phyloP scores from a whole-genome alignment of 2,329 filamentous ascomycete genomes.

The Epichloe amarillans region DNA sequence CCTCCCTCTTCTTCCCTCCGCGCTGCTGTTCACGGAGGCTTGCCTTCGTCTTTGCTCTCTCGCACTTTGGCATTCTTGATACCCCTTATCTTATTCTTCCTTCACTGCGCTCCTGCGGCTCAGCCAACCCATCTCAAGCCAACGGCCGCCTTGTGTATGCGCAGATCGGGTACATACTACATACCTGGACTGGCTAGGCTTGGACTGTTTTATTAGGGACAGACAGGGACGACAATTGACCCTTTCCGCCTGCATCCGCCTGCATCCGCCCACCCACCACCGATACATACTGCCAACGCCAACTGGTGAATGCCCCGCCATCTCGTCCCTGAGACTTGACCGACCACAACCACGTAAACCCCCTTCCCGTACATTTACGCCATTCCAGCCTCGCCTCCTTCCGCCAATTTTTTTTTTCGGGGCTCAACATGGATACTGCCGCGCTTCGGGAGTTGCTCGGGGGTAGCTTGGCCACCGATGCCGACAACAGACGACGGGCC shows the following conservation, averaged over 20 bases:
- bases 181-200: not conserved
- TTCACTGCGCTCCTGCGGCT: not conserved
- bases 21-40: not conserved
- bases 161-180: not conserved
- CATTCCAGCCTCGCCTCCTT: not conserved
- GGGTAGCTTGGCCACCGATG: slow-evolving; percentile 63
- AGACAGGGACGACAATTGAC: not conserved
- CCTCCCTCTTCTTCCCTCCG: not conserved
- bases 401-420: not conserved
- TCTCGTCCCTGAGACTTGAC: slow-evolving; percentile 1
- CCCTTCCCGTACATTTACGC: not conserved
- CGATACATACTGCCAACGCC: not conserved
- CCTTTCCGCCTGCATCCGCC: too few species aligned
- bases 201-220: not conserved
- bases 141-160: not conserved
- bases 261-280: not conserved
- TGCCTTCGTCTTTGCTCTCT: not conserved
- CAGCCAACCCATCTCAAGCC: not conserved
- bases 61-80: not conserved
- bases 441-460: slow-evolving; percentile 64
- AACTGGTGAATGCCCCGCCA: slow-evolving; percentile 5
- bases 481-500: slow-evolving; percentile 61
- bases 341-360: slow-evolving; percentile 1
- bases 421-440: slow-evolving; percentile 52
- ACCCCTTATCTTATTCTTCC: not conserved